These are phyloP conservation scores for Biscogniauxia marginata DNA, from an alignment of 2,329 filamentous ascomycete species.

Conservation along the genomic window DNA sequence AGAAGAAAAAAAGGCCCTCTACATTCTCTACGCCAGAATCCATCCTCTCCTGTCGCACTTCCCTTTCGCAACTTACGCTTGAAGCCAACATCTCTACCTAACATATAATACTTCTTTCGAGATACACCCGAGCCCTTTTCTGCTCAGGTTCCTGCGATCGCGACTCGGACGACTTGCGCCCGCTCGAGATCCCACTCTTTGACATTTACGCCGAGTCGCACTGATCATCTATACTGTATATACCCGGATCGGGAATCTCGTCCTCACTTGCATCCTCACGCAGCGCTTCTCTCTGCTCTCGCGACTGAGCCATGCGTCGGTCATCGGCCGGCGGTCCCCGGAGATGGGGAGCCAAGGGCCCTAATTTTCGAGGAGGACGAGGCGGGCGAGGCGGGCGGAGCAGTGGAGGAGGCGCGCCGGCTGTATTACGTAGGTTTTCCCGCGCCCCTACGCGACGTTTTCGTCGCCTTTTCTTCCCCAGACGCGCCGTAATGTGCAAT, in stretches of 20 bases:
- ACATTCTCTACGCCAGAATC: slow-evolving; percentile 5
- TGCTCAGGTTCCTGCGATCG: too few relatives aligned
- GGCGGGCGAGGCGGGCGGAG: slow-evolving; percentile 17
- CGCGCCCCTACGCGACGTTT: slow-evolving; percentile 23
- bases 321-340: slow-evolving; percentile 7
- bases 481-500: not conserved
- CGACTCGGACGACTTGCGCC: not conserved
- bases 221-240: not conserved
- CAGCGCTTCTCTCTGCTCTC: not conserved
- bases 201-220: not conserved
- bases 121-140: not conserved
- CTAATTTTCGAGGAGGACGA: slow-evolving; percentile 19
- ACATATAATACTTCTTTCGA: not conserved
- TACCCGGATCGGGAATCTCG: not conserved
- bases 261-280: not conserved
- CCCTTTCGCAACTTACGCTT: not conserved
- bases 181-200: not conserved
- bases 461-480: not conserved
- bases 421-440: slow-evolving; percentile 34
- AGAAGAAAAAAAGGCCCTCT: slow-evolving; percentile 3
- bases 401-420: slow-evolving; percentile 13
- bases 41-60: not conserved
- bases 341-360: slow-evolving; percentile 18
- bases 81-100: not conserved
- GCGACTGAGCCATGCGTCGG: slow-evolving; percentile 13